A percentile compares a stretch with the other conserved stretches of the same genome.
phyloP scores from a whole-genome alignment of 2,329 filamentous ascomycete genomes.

The Aspergillus pseudotamarii region DNA sequence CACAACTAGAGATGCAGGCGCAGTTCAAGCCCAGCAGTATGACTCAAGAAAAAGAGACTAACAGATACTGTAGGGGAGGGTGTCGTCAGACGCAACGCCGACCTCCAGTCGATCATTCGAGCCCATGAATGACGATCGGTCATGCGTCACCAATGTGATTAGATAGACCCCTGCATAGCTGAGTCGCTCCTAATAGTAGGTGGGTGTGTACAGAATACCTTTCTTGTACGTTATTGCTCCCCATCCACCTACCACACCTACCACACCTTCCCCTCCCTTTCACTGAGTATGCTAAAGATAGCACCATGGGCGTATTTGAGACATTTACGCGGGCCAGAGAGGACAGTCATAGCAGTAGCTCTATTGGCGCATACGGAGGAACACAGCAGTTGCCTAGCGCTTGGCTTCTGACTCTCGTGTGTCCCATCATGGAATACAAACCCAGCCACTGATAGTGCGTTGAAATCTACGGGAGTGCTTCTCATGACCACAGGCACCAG shows the following conservation, averaged over 20 bases:
- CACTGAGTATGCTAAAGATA: not conserved
- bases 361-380: not conserved
- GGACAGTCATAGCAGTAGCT: not conserved
- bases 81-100: slow-evolving; percentile 13
- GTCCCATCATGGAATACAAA: slow-evolving; percentile 1
- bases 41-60: slow-evolving; percentile 2
- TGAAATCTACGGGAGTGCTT: not conserved
- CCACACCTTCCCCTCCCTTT: not conserved
- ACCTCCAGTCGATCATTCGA: slow-evolving; percentile 11
- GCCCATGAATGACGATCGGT: slow-evolving; percentile 6
- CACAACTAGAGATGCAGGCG: slow-evolving; percentile 7
- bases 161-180: slow-evolving; percentile 6
- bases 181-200: not conserved
- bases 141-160: slow-evolving; percentile 8
- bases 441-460: not conserved
- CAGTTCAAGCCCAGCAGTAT: slow-evolving; percentile 1
- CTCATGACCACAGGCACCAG: not conserved
- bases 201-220: not conserved
- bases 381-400: not conserved
- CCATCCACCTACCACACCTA: not conserved
- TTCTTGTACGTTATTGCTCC: not conserved
- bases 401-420: not conserved
- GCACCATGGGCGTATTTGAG: not conserved
- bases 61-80: not conserved
- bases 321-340: not conserved